phyloP scores from a whole-genome alignment of 305 asterid species.

The Fraxinus dipetala region DNA sequence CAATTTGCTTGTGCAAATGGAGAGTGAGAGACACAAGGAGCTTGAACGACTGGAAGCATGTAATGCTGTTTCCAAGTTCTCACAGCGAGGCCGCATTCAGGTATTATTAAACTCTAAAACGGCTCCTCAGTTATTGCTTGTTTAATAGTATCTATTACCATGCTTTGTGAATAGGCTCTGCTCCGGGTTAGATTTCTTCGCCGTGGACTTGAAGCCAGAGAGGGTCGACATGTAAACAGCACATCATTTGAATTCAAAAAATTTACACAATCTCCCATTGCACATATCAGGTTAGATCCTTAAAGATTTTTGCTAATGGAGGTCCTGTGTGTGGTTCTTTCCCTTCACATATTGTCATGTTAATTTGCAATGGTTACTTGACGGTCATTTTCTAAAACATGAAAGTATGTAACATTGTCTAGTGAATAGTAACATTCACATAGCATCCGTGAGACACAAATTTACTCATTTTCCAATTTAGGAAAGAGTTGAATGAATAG shows the following conservation, averaged over 20 bases:
- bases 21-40: constrained; percentile 58
- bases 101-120: constrained; percentile 22
- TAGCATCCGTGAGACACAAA: not conserved
- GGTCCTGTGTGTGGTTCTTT: not conserved
- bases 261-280: constrained; percentile 29
- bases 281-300: constrained; percentile 43
- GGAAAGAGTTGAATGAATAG: not conserved
- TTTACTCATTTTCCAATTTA: not conserved
- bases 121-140: not conserved
- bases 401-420: not conserved
- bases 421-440: not conserved
- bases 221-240: constrained; percentile 26
- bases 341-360: not conserved
- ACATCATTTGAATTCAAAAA: constrained; percentile 31
- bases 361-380: not conserved
- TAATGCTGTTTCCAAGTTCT: constrained; percentile 63
- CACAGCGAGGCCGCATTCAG: constrained; percentile 83
- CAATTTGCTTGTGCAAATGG: constrained; percentile 57
- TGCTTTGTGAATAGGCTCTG: constrained; percentile 47
- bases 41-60: constrained; percentile 46
- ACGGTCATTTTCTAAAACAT: not conserved
- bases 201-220: constrained; percentile 50
- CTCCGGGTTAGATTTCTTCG: constrained; percentile 61
- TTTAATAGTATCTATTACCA: not conserved
- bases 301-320: not conserved